Base-by-base conservation (phyloP, 1,139 yeast genomes). In the Kluyveromyces sp. region DNA sequence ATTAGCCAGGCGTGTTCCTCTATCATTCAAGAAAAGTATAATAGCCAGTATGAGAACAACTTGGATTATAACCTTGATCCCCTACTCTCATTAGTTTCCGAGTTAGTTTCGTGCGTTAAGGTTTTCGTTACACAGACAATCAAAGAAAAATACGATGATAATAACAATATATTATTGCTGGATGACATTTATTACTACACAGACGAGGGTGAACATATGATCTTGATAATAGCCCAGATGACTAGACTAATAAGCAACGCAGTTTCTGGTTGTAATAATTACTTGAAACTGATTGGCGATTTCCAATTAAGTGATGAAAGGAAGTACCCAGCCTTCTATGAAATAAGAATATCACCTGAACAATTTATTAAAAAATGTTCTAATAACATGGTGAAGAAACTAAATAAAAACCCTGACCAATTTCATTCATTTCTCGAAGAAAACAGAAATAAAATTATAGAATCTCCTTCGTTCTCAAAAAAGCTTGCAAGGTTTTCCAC, bases 321-420 rank as follows among this genome's bases (percentile, higher is more conserved):
- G 54, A 73, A 80, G 31, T 87, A 86, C 59, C 87, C 92, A 1
- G 89, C 88, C 61, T 86, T 86, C 53, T 62, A 74, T 6, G 64
- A 64, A 37, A 75, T 81, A 67, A 71, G 73, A 50, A 73, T 83
- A 4, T 74, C 79, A n/a, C 81, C 89, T 0, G 74, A 71, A 15
- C 75, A 72, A n/a, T 83, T 84, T 58, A 74, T 83, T 34, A 71
- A 69, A 48, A 72, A 72, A 51, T 81, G 89, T 57, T 76, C 92
- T 1, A 66, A 71, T 45, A 90, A 88, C 1, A 69, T 83, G 45
- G 75, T 77, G 30, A 73, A 73, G 45, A 65, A 72, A 21, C 67
- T 74, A 31, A 65, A 57, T n/a, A 51, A 55, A 48, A 36, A 49
- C 21, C 21, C 21, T 40, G 34, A 48, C 25, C 34, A 52, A 37